These are phyloP conservation scores for Phaeosphaeria sp. DNA, from an alignment of 2,329 filamentous ascomycete species.

Conservation along the genomic window DNA sequence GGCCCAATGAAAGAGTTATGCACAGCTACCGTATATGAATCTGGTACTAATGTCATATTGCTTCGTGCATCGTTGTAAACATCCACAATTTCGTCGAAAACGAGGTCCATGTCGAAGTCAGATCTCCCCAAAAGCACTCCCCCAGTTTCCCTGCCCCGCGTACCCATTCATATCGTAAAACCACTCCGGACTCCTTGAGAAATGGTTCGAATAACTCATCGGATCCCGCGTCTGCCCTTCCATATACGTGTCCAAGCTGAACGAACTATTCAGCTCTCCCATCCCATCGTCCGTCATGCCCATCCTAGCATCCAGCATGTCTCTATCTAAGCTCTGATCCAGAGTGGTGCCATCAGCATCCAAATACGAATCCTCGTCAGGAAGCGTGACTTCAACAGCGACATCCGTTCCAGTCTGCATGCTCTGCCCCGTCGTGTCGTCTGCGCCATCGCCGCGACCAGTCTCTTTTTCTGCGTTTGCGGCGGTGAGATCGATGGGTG, in stretches of 20 bases:
- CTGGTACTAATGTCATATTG: background rate
- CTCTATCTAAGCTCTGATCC: background rate
- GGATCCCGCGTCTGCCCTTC: conserved; percentile 3
- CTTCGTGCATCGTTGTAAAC: background rate
- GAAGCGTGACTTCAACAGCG: background rate
- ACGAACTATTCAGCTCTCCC: conserved; percentile 1
- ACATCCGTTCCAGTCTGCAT: background rate
- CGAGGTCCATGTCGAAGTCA: background rate
- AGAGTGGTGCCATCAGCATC: background rate
- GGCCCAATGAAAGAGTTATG: background rate
- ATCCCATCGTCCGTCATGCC: conserved; percentile 5
- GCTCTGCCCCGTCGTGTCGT: background rate
- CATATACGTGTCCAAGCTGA: conserved; percentile 11
- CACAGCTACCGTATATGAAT: background rate
- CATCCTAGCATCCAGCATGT: background rate
- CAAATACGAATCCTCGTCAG: background rate
- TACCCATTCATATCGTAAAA: conserved; percentile 14
- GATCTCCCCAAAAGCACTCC: background rate
- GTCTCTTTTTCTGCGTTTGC: conserved; percentile 11
- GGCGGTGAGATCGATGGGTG: conserved; percentile 24
- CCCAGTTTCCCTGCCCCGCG: background rate
- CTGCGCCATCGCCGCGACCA: conserved; percentile 18
- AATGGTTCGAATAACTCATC: background rate
- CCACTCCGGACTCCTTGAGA: conserved; percentile 15
- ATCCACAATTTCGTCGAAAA: background rate